These are phyloP conservation scores for Plasmodium berghei DNA, from an alignment of 169 alveolate species.

Conservation along the genomic window DNA sequence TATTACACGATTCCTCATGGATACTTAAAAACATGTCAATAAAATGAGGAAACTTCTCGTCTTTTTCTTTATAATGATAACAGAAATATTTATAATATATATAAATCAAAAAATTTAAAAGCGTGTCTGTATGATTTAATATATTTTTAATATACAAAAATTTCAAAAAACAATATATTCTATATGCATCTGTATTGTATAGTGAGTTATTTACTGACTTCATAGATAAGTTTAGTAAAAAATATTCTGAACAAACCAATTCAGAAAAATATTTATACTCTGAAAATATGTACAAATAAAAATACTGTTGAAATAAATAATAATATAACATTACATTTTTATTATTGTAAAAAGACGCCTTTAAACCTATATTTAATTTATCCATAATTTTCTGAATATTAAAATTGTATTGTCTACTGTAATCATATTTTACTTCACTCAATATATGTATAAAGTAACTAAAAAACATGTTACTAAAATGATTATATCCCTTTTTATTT, in stretches of 20 bases:
- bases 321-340: slow-evolving; percentile 61
- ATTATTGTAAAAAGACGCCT: slow-evolving; percentile 71
- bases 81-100: slow-evolving; percentile 71
- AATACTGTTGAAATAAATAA: slow-evolving; percentile 60
- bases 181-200: slow-evolving; percentile 39
- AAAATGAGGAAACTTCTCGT: slow-evolving; percentile 33
- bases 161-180: slow-evolving; percentile 45
- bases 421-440: slow-evolving; percentile 71
- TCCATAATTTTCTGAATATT: slow-evolving; percentile 58
- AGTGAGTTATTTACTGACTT: slow-evolving; percentile 20
- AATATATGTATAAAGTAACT: slow-evolving; percentile 32
- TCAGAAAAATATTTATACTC: slow-evolving; percentile 63
- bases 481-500: slow-evolving; percentile 30
- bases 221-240: slow-evolving; percentile 24
- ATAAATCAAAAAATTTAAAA: slow-evolving; percentile 58
- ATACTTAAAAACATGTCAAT: slow-evolving; percentile 54
- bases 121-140: slow-evolving; percentile 37
- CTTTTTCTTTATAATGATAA: slow-evolving; percentile 38
- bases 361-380: slow-evolving; percentile 65
- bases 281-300: slow-evolving; percentile 48
- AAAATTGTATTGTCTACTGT: slow-evolving; percentile 48
- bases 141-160: slow-evolving; percentile 34
- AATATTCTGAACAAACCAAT: slow-evolving; percentile 54
- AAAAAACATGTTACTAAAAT: slow-evolving; percentile 58
- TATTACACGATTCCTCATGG: slow-evolving; percentile 59